These are phyloP conservation scores for Gaertneriomyces semiglobifer DNA, from an alignment of 192 early-diverging fungal genomes.

Conservation along the genomic window DNA sequence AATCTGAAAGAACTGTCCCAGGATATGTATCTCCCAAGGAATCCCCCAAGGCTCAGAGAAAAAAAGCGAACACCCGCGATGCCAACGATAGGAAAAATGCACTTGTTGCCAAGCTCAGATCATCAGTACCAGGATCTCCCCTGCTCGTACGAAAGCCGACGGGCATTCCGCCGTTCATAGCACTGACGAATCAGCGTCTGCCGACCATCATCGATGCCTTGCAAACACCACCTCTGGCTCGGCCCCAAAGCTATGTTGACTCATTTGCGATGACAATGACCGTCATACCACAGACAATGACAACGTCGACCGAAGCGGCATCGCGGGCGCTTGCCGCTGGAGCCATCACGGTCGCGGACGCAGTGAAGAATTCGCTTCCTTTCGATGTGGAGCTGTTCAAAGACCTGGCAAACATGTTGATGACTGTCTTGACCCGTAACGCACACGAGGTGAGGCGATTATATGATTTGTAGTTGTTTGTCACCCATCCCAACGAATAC, in stretches of 20 bases:
- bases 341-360: conserved; percentile 6
- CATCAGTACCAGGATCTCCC: no score
- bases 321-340: conserved; percentile 10
- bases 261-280: conserved; percentile 7
- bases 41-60: no score
- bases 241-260: conserved; percentile 6
- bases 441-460: conserved; percentile 15
- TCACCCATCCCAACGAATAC: not conserved
- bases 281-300: conserved; percentile 3
- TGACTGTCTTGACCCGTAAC: conserved; percentile 15
- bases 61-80: no score
- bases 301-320: not conserved
- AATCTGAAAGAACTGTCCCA: no score
- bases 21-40: no score
- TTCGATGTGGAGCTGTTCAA: conserved; percentile 25
- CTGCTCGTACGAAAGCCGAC: not conserved
- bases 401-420: conserved; percentile 14
- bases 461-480: not conserved
- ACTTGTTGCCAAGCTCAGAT: no score
- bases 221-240: conserved; percentile 17
- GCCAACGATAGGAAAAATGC: no score
- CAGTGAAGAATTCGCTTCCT: conserved; percentile 11
- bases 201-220: conserved; percentile 17
- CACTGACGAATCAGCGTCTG: conserved; percentile 3
- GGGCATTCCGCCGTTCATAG: not conserved